Conservation (phyloP, 2,329 filamentous ascomycete genomes). For the Epicoccum nigrum region DNA sequence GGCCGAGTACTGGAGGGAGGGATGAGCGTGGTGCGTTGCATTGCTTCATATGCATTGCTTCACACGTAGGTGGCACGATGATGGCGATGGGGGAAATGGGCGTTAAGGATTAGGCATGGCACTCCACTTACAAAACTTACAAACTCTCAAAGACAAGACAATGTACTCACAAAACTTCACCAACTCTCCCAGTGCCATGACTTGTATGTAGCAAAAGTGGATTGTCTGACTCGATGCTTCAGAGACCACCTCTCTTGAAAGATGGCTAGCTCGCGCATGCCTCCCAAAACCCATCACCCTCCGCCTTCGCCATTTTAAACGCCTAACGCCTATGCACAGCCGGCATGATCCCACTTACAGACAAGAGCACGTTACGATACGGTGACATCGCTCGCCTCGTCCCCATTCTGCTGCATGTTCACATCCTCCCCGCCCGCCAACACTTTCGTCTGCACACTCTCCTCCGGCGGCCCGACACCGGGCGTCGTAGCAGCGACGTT, state of each 20-base stretch:
- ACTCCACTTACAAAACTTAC: background rate
- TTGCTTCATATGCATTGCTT: no score
- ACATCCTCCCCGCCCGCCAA: slow-evolving; percentile 47
- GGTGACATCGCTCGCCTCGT: slow-evolving; percentile 44
- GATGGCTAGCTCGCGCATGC: background rate
- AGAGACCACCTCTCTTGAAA: no score
- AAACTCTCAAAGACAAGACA: no score
- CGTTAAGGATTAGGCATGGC: background rate
- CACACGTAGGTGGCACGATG: no score
- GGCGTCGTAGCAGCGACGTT: slow-evolving; percentile 86
- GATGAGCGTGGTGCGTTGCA: slow-evolving; percentile 1
- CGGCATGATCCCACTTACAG: no score
- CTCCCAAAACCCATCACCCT: background rate
- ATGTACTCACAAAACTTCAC: no score
- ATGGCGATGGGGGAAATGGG: no score
- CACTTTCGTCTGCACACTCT: slow-evolving; percentile 42
- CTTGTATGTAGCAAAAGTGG: no score
- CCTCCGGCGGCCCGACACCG: slow-evolving; percentile 67
- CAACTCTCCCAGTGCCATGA: no score
- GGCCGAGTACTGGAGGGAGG: slow-evolving; percentile 36
- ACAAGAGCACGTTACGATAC: slow-evolving; percentile 28
- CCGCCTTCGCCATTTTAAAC: background rate
- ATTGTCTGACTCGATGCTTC: no score
- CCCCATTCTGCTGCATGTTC: slow-evolving; percentile 47
- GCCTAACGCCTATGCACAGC: background rate